Percentiles rank a stretch among this genome's conserved stretches.
These are phyloP conservation scores for Diplosphaera chodatii DNA, from an alignment of 139 green algal species.

Conservation along the genomic window DNA sequence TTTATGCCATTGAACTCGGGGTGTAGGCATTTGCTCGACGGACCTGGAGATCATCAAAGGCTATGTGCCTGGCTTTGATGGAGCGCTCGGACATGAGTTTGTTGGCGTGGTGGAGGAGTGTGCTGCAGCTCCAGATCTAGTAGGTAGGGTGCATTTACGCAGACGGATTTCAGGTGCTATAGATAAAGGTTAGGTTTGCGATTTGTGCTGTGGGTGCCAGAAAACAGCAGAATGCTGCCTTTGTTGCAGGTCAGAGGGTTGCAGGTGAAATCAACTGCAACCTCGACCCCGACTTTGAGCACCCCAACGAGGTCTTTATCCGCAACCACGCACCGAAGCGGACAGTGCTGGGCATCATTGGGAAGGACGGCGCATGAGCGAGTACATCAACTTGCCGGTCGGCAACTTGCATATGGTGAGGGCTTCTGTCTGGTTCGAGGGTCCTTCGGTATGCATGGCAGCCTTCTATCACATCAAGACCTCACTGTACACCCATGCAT, in stretches of 20 bases:
- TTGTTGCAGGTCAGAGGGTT: conserved; percentile 40
- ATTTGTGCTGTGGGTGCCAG: no score
- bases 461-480: no score
- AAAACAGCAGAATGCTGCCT: no score
- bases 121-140: background rate
- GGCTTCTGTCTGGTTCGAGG: no score
- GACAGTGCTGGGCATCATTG: conserved; percentile 72
- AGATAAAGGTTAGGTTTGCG: no score
- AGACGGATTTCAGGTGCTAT: no score
- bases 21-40: no score
- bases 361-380: conserved; percentile 50
- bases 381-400: conserved; percentile 49
- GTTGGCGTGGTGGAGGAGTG: conserved; percentile 40
- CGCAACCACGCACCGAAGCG: conserved; percentile 53
- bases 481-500: no score
- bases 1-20: no score
- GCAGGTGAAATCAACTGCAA: conserved; percentile 74
- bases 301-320: conserved; percentile 41
- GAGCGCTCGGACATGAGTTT: conserved; percentile 70
- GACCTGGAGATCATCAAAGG: conserved; percentile 67
- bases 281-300: conserved; percentile 21
- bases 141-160: background rate
- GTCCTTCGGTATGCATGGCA: no score
- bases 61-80: conserved; percentile 60
- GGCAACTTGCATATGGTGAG: conserved; percentile 44